Percentiles rank a stretch among this genome's conserved stretches.
Conservation (phyloP, 257 asterid species). For the Paulownia fortunei region DNA sequence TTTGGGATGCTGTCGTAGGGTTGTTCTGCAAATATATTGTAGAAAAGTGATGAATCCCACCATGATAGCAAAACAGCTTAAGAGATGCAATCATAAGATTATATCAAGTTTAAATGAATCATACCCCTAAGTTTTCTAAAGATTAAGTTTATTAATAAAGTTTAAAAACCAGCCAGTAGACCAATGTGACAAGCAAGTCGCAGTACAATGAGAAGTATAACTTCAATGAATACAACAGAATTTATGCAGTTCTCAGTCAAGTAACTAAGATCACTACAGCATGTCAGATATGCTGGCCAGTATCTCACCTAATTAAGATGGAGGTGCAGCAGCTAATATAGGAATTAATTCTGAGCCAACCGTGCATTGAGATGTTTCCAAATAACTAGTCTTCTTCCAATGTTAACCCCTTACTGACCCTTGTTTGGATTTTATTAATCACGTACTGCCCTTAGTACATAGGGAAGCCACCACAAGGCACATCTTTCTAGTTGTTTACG, state of each 20-base stretch:
- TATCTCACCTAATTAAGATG: slow-evolving; percentile 16
- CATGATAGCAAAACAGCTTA: slow-evolving; percentile 23
- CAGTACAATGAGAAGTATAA: not conserved
- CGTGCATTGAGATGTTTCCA: not conserved
- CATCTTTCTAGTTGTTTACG: not conserved
- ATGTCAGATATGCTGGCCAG: slow-evolving; percentile 11
- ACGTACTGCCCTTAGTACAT: not conserved
- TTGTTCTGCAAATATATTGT: slow-evolving; percentile 78
- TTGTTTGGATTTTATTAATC: slow-evolving; percentile 14
- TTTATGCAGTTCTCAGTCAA: slow-evolving; percentile 19
- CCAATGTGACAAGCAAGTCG: not conserved
- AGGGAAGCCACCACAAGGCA: not conserved
- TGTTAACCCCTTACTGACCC: not conserved
- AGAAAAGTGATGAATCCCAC: slow-evolving; percentile 18
- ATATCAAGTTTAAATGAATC: slow-evolving; percentile 7
- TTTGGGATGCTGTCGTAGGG: slow-evolving; percentile 99
- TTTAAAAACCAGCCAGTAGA: slow-evolving; percentile 10
- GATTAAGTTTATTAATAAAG: not conserved
- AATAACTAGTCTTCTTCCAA: not conserved
- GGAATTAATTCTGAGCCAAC: slow-evolving; percentile 2
- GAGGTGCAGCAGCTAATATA: slow-evolving; percentile 18
- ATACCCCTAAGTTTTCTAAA: slow-evolving; percentile 5
- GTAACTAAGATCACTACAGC: slow-evolving; percentile 14
- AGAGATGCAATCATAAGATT: not conserved
- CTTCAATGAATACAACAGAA: slow-evolving; percentile 17